Evolutionary conservation across 768 basidiomycete species (phyloP).

Genomic region (Sarcodon sp.): DNA sequence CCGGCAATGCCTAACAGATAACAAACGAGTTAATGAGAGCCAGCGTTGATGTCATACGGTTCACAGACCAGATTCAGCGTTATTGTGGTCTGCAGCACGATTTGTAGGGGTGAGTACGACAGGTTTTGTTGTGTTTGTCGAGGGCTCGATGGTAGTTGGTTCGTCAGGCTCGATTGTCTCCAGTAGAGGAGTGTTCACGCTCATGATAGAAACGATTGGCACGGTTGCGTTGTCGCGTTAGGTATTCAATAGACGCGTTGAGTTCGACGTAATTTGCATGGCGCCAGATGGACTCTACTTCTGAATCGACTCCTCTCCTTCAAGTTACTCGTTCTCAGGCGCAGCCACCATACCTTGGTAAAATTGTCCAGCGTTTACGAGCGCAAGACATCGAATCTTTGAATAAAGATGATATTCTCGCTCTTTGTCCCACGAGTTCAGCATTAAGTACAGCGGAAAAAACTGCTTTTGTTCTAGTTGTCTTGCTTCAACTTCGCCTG

Average conservation of each 20-base stretch:
- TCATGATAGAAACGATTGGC: constrained; percentile 26
- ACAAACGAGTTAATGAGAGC: background rate
- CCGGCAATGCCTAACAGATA: constrained; percentile 38
- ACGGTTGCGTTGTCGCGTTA: background rate
- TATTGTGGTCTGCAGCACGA: constrained; percentile 31
- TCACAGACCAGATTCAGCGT: constrained; percentile 65
- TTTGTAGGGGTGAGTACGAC: constrained; percentile 47
- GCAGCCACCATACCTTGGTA: constrained; percentile 5
- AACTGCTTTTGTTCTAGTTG: constrained; percentile 11
- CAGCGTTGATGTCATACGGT: background rate
- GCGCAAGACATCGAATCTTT: constrained; percentile 4
- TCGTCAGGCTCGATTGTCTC: constrained; percentile 85
- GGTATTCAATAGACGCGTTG: background rate
- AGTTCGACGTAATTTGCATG: constrained; percentile 1
- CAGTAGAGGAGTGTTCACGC: constrained; percentile 49
- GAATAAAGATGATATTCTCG: constrained; percentile 6
- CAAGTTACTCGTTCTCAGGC: background rate
- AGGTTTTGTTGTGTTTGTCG: constrained; percentile 19
- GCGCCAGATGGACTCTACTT: constrained; percentile 4
- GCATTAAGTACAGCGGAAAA: constrained; percentile 1
- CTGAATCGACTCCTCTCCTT: constrained; percentile 11
- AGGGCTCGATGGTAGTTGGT: constrained; percentile 16
- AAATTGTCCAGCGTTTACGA: constrained; percentile 6
- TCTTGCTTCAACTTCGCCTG: constrained; percentile 11
- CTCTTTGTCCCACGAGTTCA: background rate